Conservation (phyloP, 2,329 filamentous ascomycete genomes). For the Cladosporium austrohemisphaericum region DNA sequence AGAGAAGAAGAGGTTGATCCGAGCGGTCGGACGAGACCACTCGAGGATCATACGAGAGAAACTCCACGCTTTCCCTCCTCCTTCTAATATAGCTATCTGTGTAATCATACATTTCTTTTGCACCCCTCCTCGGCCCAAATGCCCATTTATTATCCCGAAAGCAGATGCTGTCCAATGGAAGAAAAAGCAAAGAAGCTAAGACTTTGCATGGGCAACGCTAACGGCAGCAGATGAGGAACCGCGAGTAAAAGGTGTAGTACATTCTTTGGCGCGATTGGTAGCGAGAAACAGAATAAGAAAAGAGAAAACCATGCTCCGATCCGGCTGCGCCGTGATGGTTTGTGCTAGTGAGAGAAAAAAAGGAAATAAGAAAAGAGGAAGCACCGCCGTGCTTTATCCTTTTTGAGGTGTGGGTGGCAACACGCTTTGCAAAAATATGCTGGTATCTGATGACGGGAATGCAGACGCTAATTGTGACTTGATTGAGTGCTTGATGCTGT, state of each 20-base stretch:
- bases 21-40: neutral
- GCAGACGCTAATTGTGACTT: constrained; percentile 13
- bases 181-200: neutral
- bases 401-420: constrained; percentile 1
- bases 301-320: neutral
- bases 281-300: neutral
- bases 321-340: neutral
- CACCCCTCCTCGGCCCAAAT: neutral
- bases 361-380: neutral
- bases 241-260: neutral
- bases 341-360: neutral
- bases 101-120: constrained; percentile 11
- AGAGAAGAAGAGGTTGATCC: neutral
- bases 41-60: no score
- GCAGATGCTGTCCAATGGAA: constrained; percentile 2
- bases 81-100: constrained; percentile 12
- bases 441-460: constrained; percentile 13
- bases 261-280: constrained; percentile 9
- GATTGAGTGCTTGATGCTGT: constrained; percentile 9
- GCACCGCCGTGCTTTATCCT: constrained; percentile 1
- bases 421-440: constrained; percentile 13
- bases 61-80: neutral
- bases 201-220: neutral
- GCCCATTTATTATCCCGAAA: neutral
- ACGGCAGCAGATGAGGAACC: neutral